Evolutionary conservation across 352 stramenopile species (phyloP), one percentile per base, ranked within the genome.

Genomic region (Pythium volutum): DNA sequence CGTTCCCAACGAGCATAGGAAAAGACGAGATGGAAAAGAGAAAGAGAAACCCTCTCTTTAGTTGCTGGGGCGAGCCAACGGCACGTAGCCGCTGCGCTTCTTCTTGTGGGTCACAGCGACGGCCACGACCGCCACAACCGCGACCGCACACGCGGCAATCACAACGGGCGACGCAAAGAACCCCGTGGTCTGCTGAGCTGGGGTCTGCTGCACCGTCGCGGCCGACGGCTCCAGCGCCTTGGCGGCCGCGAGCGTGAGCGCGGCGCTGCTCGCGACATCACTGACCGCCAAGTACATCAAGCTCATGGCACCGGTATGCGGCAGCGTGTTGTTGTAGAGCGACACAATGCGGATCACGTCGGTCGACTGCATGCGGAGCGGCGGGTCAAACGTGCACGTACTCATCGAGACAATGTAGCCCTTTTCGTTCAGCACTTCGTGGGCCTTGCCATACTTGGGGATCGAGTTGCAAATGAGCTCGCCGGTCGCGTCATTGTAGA

Each of bases 311-410:
- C 83, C 83, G 27, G 83, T 89, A 66, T 91, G 83, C 38, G 79
- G 66, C 38, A 84, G 22, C 34, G 83, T 91, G 71, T 88, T 91
- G 77, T 93, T 91, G 72, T 89, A 93, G 16, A 90, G 72, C 20
- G 83, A 75, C 4, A 93, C 81, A 56, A 93, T 64, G 50, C 83
- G 81, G 62, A 91, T 73, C 46, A 91, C 72, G 53, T 88, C 77
- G 39, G 79, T 84, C 41, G 77, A 77, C 59, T 73, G 76, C 74
- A 90, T 81, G n/a, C 77, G 76, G 26, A 81, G 70, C 26, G 83
- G 83, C 20, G 81, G 81, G 46, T 93, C 62, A 49, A 93, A 91
- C 29, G 79, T 84, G 67, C 83, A 93, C 26, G 79, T 86, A 58
- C 66, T 86, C 76, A 93, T 93, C 3, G 83, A 59, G 18, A 85